These are phyloP conservation scores for Artomyces pyxidatus DNA, from an alignment of 768 basidiomycete species.

Conservation along the genomic window DNA sequence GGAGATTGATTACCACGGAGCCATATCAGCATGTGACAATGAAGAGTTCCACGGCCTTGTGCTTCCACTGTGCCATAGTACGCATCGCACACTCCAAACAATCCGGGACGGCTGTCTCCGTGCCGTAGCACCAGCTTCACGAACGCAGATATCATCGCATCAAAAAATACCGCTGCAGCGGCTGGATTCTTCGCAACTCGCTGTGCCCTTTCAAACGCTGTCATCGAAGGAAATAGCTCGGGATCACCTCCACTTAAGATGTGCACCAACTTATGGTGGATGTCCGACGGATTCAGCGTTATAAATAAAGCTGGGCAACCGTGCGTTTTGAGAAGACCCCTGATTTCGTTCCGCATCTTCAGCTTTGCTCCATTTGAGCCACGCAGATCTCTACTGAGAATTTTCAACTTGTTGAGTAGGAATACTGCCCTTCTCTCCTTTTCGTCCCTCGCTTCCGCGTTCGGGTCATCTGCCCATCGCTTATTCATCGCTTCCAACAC, in stretches of 20 bases:
- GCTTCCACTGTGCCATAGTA: slow-evolving; percentile 36
- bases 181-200: slow-evolving; percentile 33
- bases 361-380: not conserved
- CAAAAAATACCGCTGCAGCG: slow-evolving; percentile 33
- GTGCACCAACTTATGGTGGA: slow-evolving; percentile 33
- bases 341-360: not conserved
- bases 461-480: not conserved
- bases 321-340: not conserved
- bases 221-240: slow-evolving; percentile 25
- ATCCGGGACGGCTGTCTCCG: slow-evolving; percentile 16
- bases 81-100: slow-evolving; percentile 26
- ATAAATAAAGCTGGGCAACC: not conserved
- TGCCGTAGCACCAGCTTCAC: slow-evolving; percentile 19
- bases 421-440: not conserved
- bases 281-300: slow-evolving; percentile 31
- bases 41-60: slow-evolving; percentile 30
- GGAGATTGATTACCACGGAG: not conserved
- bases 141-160: slow-evolving; percentile 31
- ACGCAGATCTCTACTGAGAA: not conserved
- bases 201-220: slow-evolving; percentile 23
- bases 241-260: slow-evolving; percentile 30
- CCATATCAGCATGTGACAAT: slow-evolving; percentile 28
- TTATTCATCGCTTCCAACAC: not conserved
- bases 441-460: not conserved
- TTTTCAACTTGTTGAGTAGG: not conserved